Evolutionary conservation across 768 basidiomycete genomes (phyloP).

Genomic region (Phlegmacium glaucopus): DNA sequence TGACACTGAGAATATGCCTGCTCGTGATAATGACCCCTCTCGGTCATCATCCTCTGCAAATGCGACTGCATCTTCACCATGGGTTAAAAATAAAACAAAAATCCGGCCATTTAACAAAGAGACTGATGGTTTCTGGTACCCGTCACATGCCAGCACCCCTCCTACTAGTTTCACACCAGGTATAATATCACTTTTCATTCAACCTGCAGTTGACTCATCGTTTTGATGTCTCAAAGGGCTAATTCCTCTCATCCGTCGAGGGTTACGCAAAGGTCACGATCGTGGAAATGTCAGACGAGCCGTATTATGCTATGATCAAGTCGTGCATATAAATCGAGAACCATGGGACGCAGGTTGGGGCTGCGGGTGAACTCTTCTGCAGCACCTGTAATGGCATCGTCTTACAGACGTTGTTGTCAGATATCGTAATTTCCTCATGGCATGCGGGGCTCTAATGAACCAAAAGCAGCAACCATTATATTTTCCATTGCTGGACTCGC

Average conservation of each 20-base stretch:
- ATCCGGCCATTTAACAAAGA: conserved; percentile 21
- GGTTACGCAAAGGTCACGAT: conserved; percentile 47
- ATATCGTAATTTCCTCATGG: conserved; percentile 83
- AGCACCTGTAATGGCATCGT: conserved; percentile 16
- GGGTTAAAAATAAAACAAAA: conserved; percentile 9
- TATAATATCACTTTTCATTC: conserved; percentile 14
- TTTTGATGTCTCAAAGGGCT: conserved; percentile 41
- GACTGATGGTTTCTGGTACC: conserved; percentile 65
- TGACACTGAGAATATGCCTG: conserved; percentile 5
- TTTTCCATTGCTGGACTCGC: conserved; percentile 53
- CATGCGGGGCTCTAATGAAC: conserved; percentile 66
- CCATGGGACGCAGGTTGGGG: conserved; percentile 69
- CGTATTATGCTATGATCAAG: conserved; percentile 58
- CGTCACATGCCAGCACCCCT: conserved; percentile 39
- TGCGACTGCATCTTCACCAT: neutral
- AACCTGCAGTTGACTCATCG: neutral
- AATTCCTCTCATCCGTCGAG: conserved; percentile 57
- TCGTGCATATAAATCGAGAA: conserved; percentile 58
- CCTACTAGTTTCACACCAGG: conserved; percentile 61
- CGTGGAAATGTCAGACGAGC: conserved; percentile 52
- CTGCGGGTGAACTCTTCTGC: conserved; percentile 45
- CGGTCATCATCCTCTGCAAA: neutral
- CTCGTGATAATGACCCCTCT: neutral
- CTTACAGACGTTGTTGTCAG: conserved; percentile 32
- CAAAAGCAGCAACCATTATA: conserved; percentile 64